Evolutionary conservation across 164 flowering plant species (phyloP), one percentile per base, ranked within the genome.

Genomic region (Umbellularia californica): DNA sequence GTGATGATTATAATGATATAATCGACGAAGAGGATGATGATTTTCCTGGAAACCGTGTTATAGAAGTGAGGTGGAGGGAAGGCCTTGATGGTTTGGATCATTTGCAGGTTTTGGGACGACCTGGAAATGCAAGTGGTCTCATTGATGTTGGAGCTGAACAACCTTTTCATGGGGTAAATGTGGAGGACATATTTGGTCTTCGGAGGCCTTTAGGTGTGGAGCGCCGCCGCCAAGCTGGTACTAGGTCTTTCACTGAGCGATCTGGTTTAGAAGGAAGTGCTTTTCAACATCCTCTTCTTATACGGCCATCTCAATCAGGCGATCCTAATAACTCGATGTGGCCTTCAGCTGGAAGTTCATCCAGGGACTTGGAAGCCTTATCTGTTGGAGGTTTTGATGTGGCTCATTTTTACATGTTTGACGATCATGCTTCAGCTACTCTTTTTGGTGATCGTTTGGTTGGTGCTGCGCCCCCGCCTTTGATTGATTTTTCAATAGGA

Each of bases 41-140:
- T 79, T 90, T 88, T 76, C 92, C 89, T 84, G 98, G 88, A 80
- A 89, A 88, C 76, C 89, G 91, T 78, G 93, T 92, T 14, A 87
- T 92, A 76, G 97, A 94, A 80, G 93, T 94, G 5, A 85, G 98
- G 76, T 91, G 93, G 98, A 85, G 97, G 85, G 97, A 92, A 80
- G 97, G 91, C 65, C 90, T 89, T 67, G 95, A 92, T 87, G 97
- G 95, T 50, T 78, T 93, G 55, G 95, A 93, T 82, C 95, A 88
- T 75, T 82, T 92, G 76, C 97, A 93, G 76, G 95, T 90, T 51
- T 90, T 90, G 80, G 97, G 96, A 50, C 94, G 87, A 79, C 89
- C 97, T 76, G 97, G 94, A 72, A 76, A 80, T 78, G 79, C 87
- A 65, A 79, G 90, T 78, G 85, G 93, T 70, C 84, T 92, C 12